A percentile compares a stretch with the other conserved stretches of the same genome.
These are phyloP conservation scores for Crepidotus sp. DNA, from an alignment of 1,284 basidiomycete species.

Conservation along the genomic window DNA sequence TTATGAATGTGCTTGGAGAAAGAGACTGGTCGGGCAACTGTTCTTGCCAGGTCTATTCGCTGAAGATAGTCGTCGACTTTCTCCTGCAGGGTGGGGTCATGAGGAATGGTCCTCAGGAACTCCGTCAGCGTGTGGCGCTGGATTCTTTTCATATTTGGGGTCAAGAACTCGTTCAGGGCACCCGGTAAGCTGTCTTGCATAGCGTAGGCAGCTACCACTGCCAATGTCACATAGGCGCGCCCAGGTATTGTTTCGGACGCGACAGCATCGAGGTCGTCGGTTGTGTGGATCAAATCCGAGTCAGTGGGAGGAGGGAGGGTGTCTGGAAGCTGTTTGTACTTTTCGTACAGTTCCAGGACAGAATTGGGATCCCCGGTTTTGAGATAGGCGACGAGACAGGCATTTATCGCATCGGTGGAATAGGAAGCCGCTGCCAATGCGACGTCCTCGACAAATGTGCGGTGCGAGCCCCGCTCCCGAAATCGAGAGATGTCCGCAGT, in stretches of 20 bases:
- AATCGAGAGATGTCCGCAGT: constrained; percentile 3
- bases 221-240: constrained; percentile 37
- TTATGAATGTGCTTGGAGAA: constrained; percentile 43
- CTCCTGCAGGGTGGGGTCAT: constrained; percentile 1
- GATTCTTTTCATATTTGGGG: constrained; percentile 7
- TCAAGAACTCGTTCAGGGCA: constrained; percentile 38
- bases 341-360: constrained; percentile 40
- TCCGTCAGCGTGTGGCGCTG: not conserved
- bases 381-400: constrained; percentile 42
- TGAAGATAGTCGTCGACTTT: constrained; percentile 31
- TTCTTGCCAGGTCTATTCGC: constrained; percentile 40
- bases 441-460: constrained; percentile 35
- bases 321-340: constrained; percentile 27
- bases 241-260: constrained; percentile 22
- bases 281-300: constrained; percentile 18
- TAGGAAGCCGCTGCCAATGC: constrained; percentile 35
- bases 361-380: constrained; percentile 30
- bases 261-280: constrained; percentile 17
- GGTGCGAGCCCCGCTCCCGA: constrained; percentile 22
- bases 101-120: not conserved
- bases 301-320: constrained; percentile 22
- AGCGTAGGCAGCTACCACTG: constrained; percentile 50
- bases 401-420: constrained; percentile 39
- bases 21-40: constrained; percentile 40
- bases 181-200: constrained; percentile 43